phyloP scores from a whole-genome alignment of 2,329 filamentous ascomycete species.

The Falciphora oryzae region DNA sequence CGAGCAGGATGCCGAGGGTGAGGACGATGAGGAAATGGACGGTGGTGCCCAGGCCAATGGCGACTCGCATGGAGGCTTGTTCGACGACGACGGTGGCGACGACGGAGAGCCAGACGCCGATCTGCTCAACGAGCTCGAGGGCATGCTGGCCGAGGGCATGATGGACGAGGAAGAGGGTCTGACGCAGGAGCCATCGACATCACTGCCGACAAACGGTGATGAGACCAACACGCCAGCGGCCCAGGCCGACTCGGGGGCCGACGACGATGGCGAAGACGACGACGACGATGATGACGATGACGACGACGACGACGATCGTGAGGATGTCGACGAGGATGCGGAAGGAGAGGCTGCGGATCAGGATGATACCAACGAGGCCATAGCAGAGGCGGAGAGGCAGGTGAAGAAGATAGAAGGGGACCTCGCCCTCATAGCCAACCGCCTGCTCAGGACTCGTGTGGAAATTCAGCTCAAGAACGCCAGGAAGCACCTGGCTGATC shows the following conservation, averaged over 20 bases:
- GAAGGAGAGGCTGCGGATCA: conserved; percentile 43
- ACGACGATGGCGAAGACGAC: conserved; percentile 37
- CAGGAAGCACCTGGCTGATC: neutral
- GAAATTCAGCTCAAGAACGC: conserved; percentile 3
- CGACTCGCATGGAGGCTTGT: conserved; percentile 12
- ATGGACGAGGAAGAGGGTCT: conserved; percentile 43
- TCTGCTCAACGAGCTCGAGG: conserved; percentile 38
- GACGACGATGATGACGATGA: conserved; percentile 40
- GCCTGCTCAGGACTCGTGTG: conserved; percentile 3
- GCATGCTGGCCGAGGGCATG: conserved; percentile 20
- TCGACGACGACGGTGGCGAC: conserved; percentile 31
- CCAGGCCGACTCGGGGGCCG: conserved; percentile 28
- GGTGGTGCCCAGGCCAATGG: conserved; percentile 16
- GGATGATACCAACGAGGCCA: conserved; percentile 50
- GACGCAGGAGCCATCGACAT: conserved; percentile 22
- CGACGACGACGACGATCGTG: conserved; percentile 46
- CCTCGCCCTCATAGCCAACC: neutral
- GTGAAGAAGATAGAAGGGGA: conserved; percentile 34
- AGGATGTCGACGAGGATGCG: conserved; percentile 49
- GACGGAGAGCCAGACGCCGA: conserved; percentile 19
- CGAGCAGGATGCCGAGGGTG: conserved; percentile 46
- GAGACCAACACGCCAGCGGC: conserved; percentile 40
- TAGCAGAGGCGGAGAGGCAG: conserved; percentile 23
- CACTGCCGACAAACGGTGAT: conserved; percentile 34
- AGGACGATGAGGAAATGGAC: conserved; percentile 51